Percentiles rank a stretch among this genome's conserved stretches.
Conservation (phyloP, 495 filamentous ascomycete genomes). For the Penicillium canariense region DNA sequence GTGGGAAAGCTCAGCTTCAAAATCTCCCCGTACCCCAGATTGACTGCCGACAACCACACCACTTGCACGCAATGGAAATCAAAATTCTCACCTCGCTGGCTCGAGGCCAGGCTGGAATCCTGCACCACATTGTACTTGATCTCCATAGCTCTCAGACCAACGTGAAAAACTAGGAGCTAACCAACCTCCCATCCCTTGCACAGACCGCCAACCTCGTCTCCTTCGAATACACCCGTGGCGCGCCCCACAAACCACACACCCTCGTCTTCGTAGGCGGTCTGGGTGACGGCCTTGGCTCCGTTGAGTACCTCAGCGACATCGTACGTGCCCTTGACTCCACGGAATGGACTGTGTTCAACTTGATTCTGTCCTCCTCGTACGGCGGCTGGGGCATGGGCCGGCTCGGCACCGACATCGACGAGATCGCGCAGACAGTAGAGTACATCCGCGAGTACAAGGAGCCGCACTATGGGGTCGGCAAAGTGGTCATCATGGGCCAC, state of each 20-base stretch:
- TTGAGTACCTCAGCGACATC: conserved; percentile 51
- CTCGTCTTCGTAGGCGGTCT: conserved; percentile 44
- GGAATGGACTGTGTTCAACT: conserved; percentile 56
- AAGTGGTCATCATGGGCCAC: conserved; percentile 62
- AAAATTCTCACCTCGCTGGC: conserved; percentile 21
- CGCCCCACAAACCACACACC: conserved; percentile 25
- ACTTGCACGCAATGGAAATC: conserved; percentile 19
- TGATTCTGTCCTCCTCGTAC: conserved; percentile 59
- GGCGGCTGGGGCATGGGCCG: conserved; percentile 66
- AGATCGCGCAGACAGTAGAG: conserved; percentile 62
- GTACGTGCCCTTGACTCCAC: conserved; percentile 49
- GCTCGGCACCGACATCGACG: conserved; percentile 63
- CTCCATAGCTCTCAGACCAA: background rate
- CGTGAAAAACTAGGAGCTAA: background rate
- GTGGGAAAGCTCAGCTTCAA: background rate
- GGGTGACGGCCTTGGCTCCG: conserved; percentile 67
- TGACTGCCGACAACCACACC: background rate
- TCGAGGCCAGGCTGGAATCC: conserved; percentile 24
- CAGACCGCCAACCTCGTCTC: conserved; percentile 25
- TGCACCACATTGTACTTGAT: conserved; percentile 25
- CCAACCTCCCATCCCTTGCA: conserved; percentile 1
- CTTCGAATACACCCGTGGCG: conserved; percentile 30
- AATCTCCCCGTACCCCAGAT: background rate
- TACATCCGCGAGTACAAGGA: conserved; percentile 54
- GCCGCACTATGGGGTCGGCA: conserved; percentile 23